phyloP scores from a whole-genome alignment of 2,329 filamentous ascomycete species.

The Beauveria caledonica region DNA sequence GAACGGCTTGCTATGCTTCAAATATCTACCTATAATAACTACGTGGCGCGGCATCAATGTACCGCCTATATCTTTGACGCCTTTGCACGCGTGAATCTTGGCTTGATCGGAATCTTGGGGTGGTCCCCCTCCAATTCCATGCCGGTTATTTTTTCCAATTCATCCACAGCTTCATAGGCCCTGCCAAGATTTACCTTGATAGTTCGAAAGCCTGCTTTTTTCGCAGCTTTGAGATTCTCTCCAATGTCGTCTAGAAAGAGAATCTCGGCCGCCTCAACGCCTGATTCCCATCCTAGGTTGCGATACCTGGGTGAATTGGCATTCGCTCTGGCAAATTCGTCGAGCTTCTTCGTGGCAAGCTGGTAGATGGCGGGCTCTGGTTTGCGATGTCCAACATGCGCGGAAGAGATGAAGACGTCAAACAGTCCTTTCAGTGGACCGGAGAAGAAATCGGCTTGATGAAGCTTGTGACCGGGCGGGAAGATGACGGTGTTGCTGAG shows the following conservation, averaged over 20 bases:
- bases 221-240: slow-evolving; percentile 78
- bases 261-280: slow-evolving; percentile 57
- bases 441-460: slow-evolving; percentile 38
- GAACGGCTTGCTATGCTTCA: slow-evolving; percentile 10
- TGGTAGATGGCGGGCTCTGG: slow-evolving; percentile 77
- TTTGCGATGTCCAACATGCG: slow-evolving; percentile 81
- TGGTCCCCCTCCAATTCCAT: slow-evolving; percentile 51
- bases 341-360: slow-evolving; percentile 58
- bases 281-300: slow-evolving; percentile 35
- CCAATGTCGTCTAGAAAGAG: slow-evolving; percentile 93
- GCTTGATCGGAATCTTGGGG: slow-evolving; percentile 39
- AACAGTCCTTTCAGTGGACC: slow-evolving; percentile 61
- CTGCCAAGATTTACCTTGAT: slow-evolving; percentile 77
- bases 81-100: slow-evolving; percentile 24
- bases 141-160: slow-evolving; percentile 69
- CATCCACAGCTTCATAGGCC: slow-evolving; percentile 71
- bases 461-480: slow-evolving; percentile 62
- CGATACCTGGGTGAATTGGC: slow-evolving; percentile 29
- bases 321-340: slow-evolving; percentile 51
- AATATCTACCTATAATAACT: not conserved
- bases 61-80: slow-evolving; percentile 34
- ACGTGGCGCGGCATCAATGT: too few relatives aligned
- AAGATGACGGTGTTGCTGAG: slow-evolving; percentile 88
- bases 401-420: slow-evolving; percentile 80
- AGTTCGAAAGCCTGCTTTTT: slow-evolving; percentile 65